phyloP scores from a whole-genome alignment of 2,329 filamentous ascomycete genomes.

The Cladosporium sp. region DNA sequence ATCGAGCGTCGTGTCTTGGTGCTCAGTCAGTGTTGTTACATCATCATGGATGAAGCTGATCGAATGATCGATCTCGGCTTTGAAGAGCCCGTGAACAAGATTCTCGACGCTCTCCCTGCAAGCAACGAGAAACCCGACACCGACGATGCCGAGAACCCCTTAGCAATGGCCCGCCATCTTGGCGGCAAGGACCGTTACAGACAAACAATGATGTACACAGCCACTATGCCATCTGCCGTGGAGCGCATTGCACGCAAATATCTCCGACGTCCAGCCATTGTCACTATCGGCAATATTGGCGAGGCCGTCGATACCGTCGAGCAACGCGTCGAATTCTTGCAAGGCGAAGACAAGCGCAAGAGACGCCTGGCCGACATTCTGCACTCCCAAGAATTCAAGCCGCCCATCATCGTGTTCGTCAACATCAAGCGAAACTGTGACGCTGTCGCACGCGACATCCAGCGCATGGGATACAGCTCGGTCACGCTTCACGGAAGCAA shows the following conservation, averaged over 20 bases:
- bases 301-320: conserved; percentile 98
- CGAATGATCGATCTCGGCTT: conserved; percentile 99
- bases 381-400: conserved; percentile 68
- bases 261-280: conserved; percentile 83
- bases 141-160: conserved; percentile 80
- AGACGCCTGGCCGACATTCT: conserved; percentile 92
- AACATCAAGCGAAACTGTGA: conserved; percentile 99
- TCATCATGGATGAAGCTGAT: conserved; percentile 99
- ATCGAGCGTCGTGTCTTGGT: conserved; percentile 90
- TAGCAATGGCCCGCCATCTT: conserved; percentile 76
- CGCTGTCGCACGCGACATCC: conserved; percentile 88
- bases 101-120: conserved; percentile 88
- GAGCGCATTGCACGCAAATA: conserved; percentile 98
- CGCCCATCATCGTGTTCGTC: conserved; percentile 98
- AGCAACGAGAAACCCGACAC: conserved; percentile 92
- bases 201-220: conserved; percentile 99
- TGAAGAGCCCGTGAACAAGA: conserved; percentile 96
- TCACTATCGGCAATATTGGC: conserved; percentile 89
- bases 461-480: conserved; percentile 82
- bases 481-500: conserved; percentile 94
- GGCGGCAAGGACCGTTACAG: conserved; percentile 75
- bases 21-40: conserved; percentile 92
- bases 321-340: conserved; percentile 87
- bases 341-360: conserved; percentile 92
- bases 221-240: conserved; percentile 89